These are phyloP conservation scores for Geotrichum carabidarum DNA, from an alignment of 1,139 yeast species.

Conservation along the genomic window DNA sequence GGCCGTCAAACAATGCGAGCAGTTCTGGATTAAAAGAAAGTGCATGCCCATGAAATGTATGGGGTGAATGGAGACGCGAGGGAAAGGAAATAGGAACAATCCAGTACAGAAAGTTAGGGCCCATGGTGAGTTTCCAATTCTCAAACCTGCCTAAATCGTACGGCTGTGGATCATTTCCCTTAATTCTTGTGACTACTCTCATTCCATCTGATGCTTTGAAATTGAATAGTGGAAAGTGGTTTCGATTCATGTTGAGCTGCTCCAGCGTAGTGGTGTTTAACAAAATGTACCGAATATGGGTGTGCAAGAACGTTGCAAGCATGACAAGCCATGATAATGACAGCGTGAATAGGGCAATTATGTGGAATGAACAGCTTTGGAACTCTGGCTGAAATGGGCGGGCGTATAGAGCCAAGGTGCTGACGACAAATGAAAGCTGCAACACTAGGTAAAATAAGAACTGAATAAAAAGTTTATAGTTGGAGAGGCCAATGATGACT, in stretches of 20 bases:
- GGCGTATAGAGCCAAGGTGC: background rate
- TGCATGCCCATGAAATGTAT: background rate
- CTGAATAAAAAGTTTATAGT: constrained; percentile 75
- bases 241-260: constrained; percentile 25
- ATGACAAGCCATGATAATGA: constrained; percentile 27
- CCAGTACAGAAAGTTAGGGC: constrained; percentile 10
- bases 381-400: background rate
- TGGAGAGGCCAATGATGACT: constrained; percentile 71
- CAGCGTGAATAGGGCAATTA: constrained; percentile 33
- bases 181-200: constrained; percentile 7
- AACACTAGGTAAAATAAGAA: constrained; percentile 26
- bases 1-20: background rate
- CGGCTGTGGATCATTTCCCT: constrained; percentile 25
- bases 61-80: background rate
- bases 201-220: constrained; percentile 20
- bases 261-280: constrained; percentile 37
- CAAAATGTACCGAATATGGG: constrained; percentile 32
- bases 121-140: constrained; percentile 15
- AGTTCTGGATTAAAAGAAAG: constrained; percentile 1
- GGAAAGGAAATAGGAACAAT: constrained; percentile 4
- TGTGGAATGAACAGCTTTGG: constrained; percentile 20
- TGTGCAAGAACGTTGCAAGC: constrained; percentile 28
- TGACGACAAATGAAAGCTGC: background rate
- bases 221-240: constrained; percentile 31
- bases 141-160: constrained; percentile 32